Base-by-base conservation (phyloP, 768 basidiomycete species). In the Gelatoporia subvermispora region DNA sequence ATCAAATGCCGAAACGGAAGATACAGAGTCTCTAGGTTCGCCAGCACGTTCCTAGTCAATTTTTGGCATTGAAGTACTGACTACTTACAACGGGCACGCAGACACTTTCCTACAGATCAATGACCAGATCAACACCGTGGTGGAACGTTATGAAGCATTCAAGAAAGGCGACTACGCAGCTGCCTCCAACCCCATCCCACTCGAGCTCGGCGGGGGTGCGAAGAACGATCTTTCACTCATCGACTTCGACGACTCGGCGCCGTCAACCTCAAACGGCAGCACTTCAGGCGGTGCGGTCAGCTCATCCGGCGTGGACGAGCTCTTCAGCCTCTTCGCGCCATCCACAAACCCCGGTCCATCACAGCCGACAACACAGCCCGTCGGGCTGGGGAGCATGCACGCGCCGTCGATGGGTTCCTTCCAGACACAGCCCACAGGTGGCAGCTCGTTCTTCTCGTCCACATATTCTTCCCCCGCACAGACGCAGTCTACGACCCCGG, bases 31-130 rank as follows among this genome's bases (percentile, higher is more conserved):
- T 25, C 79, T 97, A 56, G 88, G 92, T 93, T 59, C 47, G 46
- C 39, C 41, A 20, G 50, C 37, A 41, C 36, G 17, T 43, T 35
- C 20, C 34, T 17, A 15, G 2, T 40, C 39, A 52, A 35, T 28
- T 50, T 15, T 21, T n/a, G 7, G n/a, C 45, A 20, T 39, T 36
- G 15, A 31, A 31, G 13, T 31, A 31, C n/a, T 28, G 48, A 45
- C 50, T 36, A 42, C 35, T 31, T 7, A 9, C 10, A 15, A 41
- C n/a, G 16, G 35, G 1, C n/a, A 20, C 17, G 2, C 59, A 93
- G 94, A 94, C 52, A 92, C 92, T 2, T 87, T 96, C 65, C 73
- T 99, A 16, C 82, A 98, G 65, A 94, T 94, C 52, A 99, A 99
- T 65, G 96, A 99, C 67, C 89, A 96, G 60, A 93, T 99, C 68